These are phyloP conservation scores for Pleurotus cornucopiae DNA, from an alignment of 768 basidiomycete species.

Conservation along the genomic window DNA sequence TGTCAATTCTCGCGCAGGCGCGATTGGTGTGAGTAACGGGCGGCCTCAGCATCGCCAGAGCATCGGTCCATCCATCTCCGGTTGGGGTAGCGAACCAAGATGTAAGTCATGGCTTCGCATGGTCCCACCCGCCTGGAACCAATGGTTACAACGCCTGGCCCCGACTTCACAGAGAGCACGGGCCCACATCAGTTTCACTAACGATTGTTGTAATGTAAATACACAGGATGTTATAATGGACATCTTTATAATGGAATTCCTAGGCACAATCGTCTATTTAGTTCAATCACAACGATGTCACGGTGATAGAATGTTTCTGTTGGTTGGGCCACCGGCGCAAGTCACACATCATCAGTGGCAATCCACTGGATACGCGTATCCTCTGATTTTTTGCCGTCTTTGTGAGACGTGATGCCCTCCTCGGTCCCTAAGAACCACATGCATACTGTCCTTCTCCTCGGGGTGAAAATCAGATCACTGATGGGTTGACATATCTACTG, in stretches of 20 bases:
- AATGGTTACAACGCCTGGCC: no score
- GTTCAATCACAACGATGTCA: background rate
- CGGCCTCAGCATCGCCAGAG: background rate
- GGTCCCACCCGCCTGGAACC: no score
- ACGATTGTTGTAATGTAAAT: conserved; percentile 6
- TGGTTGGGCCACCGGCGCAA: background rate
- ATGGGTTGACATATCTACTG: no score
- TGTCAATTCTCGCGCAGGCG: background rate
- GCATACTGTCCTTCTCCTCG: no score
- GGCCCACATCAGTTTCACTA: conserved; percentile 5
- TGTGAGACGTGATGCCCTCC: no score
- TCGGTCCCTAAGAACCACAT: no score
- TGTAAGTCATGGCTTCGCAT: background rate
- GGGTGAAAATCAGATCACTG: no score
- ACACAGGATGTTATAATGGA: background rate
- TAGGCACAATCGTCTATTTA: background rate
- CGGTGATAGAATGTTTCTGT: conserved; percentile 2
- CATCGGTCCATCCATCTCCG: background rate
- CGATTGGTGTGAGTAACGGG: no score
- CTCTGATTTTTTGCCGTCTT: background rate
- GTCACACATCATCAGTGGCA: background rate
- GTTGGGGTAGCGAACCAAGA: background rate
- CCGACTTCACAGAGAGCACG: background rate
- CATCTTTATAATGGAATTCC: conserved; percentile 5
- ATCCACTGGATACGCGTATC: background rate